Percentiles rank a stretch among this genome's conserved stretches.
Evolutionary conservation across 2,329 filamentous ascomycete genomes (phyloP).

Genomic region (Parafenestella ontariensis): DNA sequence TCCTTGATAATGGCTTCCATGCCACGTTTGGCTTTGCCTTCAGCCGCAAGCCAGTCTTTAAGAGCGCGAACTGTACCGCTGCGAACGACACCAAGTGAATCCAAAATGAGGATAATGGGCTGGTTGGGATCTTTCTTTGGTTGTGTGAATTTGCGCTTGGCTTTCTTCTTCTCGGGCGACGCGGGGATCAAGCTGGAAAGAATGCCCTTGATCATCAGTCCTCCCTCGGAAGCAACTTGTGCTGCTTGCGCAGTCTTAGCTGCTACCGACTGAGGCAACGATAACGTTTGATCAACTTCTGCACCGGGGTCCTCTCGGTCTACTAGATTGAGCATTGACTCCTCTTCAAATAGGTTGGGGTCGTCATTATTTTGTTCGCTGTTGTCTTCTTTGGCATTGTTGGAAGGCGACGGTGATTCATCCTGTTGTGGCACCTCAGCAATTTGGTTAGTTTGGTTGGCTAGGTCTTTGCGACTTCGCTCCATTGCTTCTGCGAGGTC

Average conservation of each 20-base stretch:
- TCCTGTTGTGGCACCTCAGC: not conserved
- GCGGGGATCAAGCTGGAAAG: slow-evolving; percentile 11
- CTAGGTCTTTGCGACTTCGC: not conserved
- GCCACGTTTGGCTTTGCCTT: slow-evolving; percentile 70
- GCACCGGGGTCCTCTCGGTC: slow-evolving; percentile 20
- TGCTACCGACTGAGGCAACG: not conserved
- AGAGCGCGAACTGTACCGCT: slow-evolving; percentile 68
- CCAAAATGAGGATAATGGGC: slow-evolving; percentile 82
- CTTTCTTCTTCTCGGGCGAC: slow-evolving; percentile 28
- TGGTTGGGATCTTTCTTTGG: slow-evolving; percentile 44
- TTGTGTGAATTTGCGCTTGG: slow-evolving; percentile 20
- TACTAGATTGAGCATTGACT: slow-evolving; percentile 25
- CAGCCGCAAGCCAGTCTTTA: slow-evolving; percentile 77
- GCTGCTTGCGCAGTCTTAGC: not conserved
- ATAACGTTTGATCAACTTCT: not conserved
- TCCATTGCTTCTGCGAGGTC: not conserved
- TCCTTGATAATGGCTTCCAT: slow-evolving; percentile 55
- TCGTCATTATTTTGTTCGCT: slow-evolving; percentile 15
- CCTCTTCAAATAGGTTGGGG: slow-evolving; percentile 30
- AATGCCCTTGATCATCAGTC: slow-evolving; percentile 11
- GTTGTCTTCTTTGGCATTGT: not conserved
- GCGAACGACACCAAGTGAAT: slow-evolving; percentile 76
- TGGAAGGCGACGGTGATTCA: not conserved
- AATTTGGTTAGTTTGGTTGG: not conserved
- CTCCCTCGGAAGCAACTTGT: slow-evolving; percentile 10